phyloP scores from a whole-genome alignment of 306 rosid species.

The Parietaria judaica region DNA sequence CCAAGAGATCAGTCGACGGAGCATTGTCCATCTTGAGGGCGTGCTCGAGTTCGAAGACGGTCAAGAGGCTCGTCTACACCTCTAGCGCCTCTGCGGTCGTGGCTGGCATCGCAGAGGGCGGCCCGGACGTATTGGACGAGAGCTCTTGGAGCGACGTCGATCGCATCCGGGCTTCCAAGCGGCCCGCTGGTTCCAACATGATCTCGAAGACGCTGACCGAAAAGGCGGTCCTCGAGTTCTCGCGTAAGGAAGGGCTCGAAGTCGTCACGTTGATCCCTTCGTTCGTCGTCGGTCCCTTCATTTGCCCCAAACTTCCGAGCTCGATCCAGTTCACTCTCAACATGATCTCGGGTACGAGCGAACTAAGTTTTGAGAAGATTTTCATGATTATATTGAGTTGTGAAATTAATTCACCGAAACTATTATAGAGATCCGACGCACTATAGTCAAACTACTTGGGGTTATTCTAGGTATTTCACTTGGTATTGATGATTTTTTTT shows the following conservation, averaged over 20 bases:
- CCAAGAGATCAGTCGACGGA: slow-evolving; percentile 41
- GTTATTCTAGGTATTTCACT: too few species aligned
- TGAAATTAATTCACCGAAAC: too few species aligned
- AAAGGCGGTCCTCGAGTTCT: slow-evolving; percentile 43
- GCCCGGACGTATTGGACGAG: slow-evolving; percentile 28
- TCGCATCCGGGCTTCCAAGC: slow-evolving; percentile 10
- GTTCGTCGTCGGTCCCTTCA: slow-evolving; percentile 48
- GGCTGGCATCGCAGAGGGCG: not conserved
- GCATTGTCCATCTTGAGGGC: slow-evolving; percentile 44
- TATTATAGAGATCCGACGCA: too few species aligned
- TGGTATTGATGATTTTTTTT: too few species aligned
- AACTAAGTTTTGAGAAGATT: too few species aligned
- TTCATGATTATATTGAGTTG: too few species aligned
- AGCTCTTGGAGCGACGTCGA: slow-evolving; percentile 40
- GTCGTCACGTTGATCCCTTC: slow-evolving; percentile 43
- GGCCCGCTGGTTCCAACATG: slow-evolving; percentile 22
- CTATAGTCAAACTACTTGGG: too few species aligned
- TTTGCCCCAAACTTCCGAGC: slow-evolving; percentile 43
- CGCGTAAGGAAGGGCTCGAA: slow-evolving; percentile 37
- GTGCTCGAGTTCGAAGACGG: slow-evolving; percentile 31
- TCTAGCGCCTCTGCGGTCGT: slow-evolving; percentile 32
- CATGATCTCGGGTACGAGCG: slow-evolving; percentile 30
- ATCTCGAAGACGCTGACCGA: slow-evolving; percentile 51
- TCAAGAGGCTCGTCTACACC: slow-evolving; percentile 59
- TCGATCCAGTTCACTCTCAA: slow-evolving; percentile 18